These are phyloP conservation scores for Fusarium mangiferae DNA, from an alignment of 2,329 filamentous ascomycete species.

Conservation along the genomic window DNA sequence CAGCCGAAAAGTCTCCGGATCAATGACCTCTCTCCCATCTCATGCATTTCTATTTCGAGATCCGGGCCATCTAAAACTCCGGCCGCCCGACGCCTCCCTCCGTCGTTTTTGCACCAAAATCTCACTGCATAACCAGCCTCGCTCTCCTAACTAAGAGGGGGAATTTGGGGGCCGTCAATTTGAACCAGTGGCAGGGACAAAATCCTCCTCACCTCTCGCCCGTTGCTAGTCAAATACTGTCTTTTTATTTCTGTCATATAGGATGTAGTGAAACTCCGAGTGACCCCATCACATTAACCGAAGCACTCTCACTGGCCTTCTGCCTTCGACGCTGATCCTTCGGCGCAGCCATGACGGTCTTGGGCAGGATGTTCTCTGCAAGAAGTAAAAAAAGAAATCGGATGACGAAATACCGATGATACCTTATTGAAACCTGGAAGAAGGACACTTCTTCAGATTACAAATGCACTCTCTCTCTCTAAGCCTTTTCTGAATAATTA, in stretches of 20 bases:
- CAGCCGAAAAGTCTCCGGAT: neutral
- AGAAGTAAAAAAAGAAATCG: neutral
- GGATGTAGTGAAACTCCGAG: neutral
- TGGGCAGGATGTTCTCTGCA: neutral
- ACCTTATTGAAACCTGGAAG: neutral
- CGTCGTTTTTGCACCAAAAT: neutral
- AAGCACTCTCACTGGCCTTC: neutral
- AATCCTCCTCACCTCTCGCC: neutral
- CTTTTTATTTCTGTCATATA: neutral
- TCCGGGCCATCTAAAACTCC: neutral
- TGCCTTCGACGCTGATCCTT: neutral
- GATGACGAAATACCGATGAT: neutral
- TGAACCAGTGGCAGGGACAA: neutral
- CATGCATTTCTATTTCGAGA: neutral
- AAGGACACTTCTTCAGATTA: neutral
- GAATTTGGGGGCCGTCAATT: neutral
- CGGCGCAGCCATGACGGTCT: neutral
- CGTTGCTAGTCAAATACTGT: accelerated
- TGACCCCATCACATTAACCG: neutral
- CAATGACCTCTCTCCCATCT: neutral
- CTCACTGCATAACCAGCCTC: neutral
- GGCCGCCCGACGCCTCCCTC: neutral
- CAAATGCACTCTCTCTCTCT: neutral
- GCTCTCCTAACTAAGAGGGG: neutral
- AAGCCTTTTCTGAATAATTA: neutral